A percentile compares a stretch with the other conserved stretches of the same genome.
Conservation (phyloP, 1,139 yeast genomes). For the Suhomyces bokatorum region DNA sequence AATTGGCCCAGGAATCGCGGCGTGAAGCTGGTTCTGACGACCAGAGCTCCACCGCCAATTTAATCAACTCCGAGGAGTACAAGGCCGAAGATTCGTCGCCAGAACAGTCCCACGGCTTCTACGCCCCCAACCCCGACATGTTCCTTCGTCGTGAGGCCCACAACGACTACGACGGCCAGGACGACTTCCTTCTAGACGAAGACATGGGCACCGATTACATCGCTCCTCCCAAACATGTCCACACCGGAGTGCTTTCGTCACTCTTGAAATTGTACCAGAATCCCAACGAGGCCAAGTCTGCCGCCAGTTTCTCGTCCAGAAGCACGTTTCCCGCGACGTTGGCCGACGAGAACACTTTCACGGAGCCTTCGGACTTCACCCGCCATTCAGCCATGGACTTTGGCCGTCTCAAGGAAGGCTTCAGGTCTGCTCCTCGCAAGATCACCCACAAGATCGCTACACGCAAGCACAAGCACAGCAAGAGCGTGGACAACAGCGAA, state of each 20-base stretch:
- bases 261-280: conserved; percentile 65
- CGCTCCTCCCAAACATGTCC: conserved; percentile 72
- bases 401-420: conserved; percentile 27
- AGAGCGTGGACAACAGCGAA: background rate
- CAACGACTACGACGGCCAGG: conserved; percentile 33
- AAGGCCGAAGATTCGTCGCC: conserved; percentile 10
- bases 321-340: conserved; percentile 18
- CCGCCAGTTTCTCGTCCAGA: conserved; percentile 23
- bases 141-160: conserved; percentile 35
- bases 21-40: conserved; percentile 1
- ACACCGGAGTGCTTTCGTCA: conserved; percentile 82
- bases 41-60: conserved; percentile 12
- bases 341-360: conserved; percentile 20
- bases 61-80: conserved; percentile 13
- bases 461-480: background rate
- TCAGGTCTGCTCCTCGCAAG: conserved; percentile 27
- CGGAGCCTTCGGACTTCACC: conserved; percentile 4
- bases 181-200: conserved; percentile 36
- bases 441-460: conserved; percentile 9
- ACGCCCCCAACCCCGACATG: conserved; percentile 50
- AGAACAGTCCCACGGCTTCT: conserved; percentile 20
- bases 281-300: conserved; percentile 34
- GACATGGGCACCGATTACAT: conserved; percentile 51
- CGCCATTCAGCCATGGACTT: conserved; percentile 23
- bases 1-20: background rate